Percentiles rank a stretch among this genome's conserved stretches.
phyloP scores from a whole-genome alignment of 169 alveolate genomes.

The Plasmodium reichenowi region DNA sequence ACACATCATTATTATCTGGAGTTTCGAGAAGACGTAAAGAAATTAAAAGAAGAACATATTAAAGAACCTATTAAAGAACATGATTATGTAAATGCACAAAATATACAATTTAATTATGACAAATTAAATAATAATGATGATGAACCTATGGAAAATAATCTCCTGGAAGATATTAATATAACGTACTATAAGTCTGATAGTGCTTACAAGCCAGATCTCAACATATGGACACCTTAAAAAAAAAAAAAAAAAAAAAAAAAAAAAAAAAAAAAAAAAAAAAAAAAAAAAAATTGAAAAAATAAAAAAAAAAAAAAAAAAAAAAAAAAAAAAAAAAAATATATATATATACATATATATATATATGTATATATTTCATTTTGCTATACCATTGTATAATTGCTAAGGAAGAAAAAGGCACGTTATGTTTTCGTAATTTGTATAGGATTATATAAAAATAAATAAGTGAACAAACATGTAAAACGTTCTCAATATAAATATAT shows the following conservation, averaged over 20 bases:
- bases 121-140: constrained; percentile 6
- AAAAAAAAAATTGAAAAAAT: background rate
- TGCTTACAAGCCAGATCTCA: constrained; percentile 12
- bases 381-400: too few relatives aligned
- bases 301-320: constrained; percentile 5
- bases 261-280: background rate
- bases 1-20: constrained; percentile 51
- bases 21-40: constrained; percentile 28
- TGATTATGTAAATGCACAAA: constrained; percentile 1
- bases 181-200: constrained; percentile 29
- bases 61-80: background rate
- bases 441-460: background rate
- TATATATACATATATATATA: background rate
- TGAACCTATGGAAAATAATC: constrained; percentile 12
- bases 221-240: constrained; percentile 39
- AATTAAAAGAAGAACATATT: background rate
- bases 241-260: background rate
- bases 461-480: background rate
- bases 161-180: constrained; percentile 25
- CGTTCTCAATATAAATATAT: background rate
- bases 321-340: background rate
- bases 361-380: too few relatives aligned
- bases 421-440: too few relatives aligned
- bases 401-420: too few relatives aligned
- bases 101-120: background rate